phyloP scores from a whole-genome alignment of 2,329 filamentous ascomycete species.

The Colletotrichum sp. region DNA sequence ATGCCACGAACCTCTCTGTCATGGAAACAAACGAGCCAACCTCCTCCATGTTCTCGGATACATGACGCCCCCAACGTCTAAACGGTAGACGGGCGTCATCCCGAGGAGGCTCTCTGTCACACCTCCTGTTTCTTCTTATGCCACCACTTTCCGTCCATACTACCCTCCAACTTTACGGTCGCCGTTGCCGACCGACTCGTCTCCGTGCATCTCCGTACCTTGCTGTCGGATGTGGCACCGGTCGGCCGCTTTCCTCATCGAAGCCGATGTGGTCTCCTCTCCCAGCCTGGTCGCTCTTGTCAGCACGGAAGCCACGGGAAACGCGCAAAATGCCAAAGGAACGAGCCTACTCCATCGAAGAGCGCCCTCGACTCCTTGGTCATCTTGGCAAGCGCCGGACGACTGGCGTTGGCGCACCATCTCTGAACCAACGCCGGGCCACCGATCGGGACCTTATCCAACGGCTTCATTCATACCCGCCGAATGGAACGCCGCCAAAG shows the following conservation, averaged over 20 bases:
- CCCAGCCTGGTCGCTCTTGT: not conserved
- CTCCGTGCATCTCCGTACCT: not conserved
- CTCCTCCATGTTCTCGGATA: not conserved
- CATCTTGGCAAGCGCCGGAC: not conserved
- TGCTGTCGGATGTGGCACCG: not conserved
- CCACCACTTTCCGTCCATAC: not conserved
- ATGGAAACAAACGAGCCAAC: not conserved
- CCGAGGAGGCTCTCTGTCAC: not conserved
- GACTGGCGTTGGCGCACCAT: not conserved
- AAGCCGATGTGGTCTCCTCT: not conserved
- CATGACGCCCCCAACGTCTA: not conserved
- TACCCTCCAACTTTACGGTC: not conserved
- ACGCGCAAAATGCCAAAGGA: not conserved
- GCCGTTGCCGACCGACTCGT: not conserved
- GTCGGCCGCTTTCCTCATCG: not conserved
- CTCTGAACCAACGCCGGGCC: not conserved
- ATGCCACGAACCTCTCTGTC: not conserved
- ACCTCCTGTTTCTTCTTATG: not conserved
- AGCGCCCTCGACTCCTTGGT: not conserved
- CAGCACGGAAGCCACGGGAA: not conserved
- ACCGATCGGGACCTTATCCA: not conserved
- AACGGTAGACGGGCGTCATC: not conserved
- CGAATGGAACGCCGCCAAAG: not conserved
- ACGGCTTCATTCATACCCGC: not conserved
- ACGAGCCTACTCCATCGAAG: not conserved